Evolutionary conservation across 192 early-diverging fungal species (phyloP).

Genomic region (Phlyctochytrium arcticum): DNA sequence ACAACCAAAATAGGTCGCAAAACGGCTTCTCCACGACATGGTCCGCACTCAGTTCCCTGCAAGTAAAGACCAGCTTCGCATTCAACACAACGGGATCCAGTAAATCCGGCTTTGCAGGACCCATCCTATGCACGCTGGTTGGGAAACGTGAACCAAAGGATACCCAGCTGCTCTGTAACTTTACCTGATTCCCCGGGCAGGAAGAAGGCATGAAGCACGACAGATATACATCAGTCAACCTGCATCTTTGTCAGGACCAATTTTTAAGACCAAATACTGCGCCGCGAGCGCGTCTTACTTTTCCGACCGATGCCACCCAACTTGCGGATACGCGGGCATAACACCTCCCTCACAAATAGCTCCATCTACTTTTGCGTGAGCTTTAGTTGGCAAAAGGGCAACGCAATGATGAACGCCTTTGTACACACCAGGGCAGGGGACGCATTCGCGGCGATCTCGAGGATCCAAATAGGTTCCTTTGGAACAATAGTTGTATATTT

Average conservation of each 20-base stretch:
- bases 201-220: constrained; percentile 9
- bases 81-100: constrained; percentile 18
- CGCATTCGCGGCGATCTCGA: not conserved
- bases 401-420: no score
- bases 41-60: not conserved
- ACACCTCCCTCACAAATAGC: constrained; percentile 10
- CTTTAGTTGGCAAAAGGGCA: not conserved
- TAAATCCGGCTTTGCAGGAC: constrained; percentile 18
- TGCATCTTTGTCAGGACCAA: not conserved
- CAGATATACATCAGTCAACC: constrained; percentile 1
- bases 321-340: constrained; percentile 7
- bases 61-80: constrained; percentile 6
- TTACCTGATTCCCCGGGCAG: not conserved
- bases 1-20: not conserved
- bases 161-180: no score
- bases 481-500: constrained; percentile 8
- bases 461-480: constrained; percentile 11
- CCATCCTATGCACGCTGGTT: no score
- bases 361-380: not conserved
- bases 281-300: constrained; percentile 9
- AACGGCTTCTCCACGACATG: not conserved
- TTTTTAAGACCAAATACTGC: not conserved
- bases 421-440: constrained; percentile 16
- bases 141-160: no score
- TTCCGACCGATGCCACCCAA: constrained; percentile 13